Conservation (phyloP, 2,329 filamentous ascomycete species). For the Alternaria gaisen region DNA sequence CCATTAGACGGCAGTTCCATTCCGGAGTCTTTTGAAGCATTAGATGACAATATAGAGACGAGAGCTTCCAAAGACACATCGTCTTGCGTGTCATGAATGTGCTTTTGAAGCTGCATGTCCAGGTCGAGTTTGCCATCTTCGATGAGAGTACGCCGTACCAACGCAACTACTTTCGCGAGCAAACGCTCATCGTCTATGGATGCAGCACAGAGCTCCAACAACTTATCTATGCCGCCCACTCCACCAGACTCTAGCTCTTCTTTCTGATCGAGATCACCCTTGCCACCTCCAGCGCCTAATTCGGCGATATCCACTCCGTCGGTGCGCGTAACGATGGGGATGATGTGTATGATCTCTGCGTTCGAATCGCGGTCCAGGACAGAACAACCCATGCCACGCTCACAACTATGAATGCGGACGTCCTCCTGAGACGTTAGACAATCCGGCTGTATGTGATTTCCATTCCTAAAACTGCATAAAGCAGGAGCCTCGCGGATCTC, state of each 20-base stretch:
- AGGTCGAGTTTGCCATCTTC: constrained; percentile 36
- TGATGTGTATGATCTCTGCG: constrained; percentile 73
- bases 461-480: constrained; percentile 77
- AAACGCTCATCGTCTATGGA: constrained; percentile 49
- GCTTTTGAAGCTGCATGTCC: constrained; percentile 36
- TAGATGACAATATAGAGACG: constrained; percentile 39
- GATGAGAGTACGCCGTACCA: constrained; percentile 41
- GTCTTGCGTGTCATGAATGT: constrained; percentile 31
- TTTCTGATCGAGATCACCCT: constrained; percentile 74
- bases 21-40: constrained; percentile 12
- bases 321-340: constrained; percentile 76
- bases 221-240: constrained; percentile 56
- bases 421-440: constrained; percentile 72
- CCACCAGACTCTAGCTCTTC: constrained; percentile 71
- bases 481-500: constrained; percentile 67
- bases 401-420: constrained; percentile 84
- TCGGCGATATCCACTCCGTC: constrained; percentile 74
- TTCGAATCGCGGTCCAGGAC: constrained; percentile 57
- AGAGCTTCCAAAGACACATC: constrained; percentile 44
- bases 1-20: constrained; percentile 16
- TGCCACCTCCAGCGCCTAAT: constrained; percentile 79
- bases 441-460: constrained; percentile 73
- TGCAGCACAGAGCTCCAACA: constrained; percentile 62
- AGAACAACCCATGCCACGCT: constrained; percentile 72
- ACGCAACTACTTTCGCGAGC: constrained; percentile 45